Conservation (phyloP, 192 early-diverging fungal species). For the Entomortierella chlamydospora region DNA sequence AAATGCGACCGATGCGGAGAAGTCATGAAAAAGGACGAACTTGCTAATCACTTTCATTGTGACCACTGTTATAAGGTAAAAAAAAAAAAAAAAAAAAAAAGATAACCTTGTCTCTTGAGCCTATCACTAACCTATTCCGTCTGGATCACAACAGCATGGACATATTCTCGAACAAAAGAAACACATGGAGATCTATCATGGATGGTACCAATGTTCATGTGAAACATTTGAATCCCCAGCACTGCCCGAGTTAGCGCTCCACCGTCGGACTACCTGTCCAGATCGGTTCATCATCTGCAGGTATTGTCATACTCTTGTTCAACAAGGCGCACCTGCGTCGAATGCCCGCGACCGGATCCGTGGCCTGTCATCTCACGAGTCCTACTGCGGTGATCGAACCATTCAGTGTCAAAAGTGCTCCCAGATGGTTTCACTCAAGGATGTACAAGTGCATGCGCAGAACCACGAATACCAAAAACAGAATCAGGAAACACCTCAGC, state of each 20-base stretch:
- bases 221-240: conserved; percentile 36
- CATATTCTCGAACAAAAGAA: conserved; percentile 66
- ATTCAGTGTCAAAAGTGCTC: conserved; percentile 85
- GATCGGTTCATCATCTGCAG: conserved; percentile 83
- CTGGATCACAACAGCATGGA: conserved; percentile 46
- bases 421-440: conserved; percentile 78
- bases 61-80: conserved; percentile 66
- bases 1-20: conserved; percentile 71
- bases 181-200: conserved; percentile 74
- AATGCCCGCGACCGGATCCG: conserved; percentile 72
- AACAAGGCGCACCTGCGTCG: conserved; percentile 67
- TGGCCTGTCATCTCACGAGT: conserved; percentile 80
- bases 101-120: no score
- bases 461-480: conserved; percentile 76
- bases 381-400: conserved; percentile 86
- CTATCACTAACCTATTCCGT: no score
- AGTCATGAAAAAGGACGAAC: conserved; percentile 77
- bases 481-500: conserved; percentile 61
- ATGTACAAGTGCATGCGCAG: conserved; percentile 78
- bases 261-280: conserved; percentile 75
- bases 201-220: conserved; percentile 71
- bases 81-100: conserved; percentile 5
- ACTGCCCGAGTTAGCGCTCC: conserved; percentile 68
- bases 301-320: conserved; percentile 81
- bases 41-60: conserved; percentile 88